A percentile compares a stretch with the other conserved stretches of the same genome.
These are phyloP conservation scores for Aspergillus pseudoviridinutans DNA, from an alignment of 2,329 filamentous ascomycete genomes.

Conservation along the genomic window DNA sequence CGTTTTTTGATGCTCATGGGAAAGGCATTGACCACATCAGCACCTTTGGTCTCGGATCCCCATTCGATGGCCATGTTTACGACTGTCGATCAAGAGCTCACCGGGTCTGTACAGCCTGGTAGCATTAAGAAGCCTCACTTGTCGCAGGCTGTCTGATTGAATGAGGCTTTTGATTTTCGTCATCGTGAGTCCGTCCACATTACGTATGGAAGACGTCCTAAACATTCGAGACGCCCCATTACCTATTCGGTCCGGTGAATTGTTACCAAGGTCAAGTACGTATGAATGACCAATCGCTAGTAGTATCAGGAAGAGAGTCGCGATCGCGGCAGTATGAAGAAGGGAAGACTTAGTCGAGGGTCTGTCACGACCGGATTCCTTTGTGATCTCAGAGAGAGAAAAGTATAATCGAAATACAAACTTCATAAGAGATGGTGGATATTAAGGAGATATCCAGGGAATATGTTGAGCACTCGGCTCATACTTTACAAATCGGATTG, in stretches of 20 bases:
- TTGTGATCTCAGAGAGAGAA: neutral
- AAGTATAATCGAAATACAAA: neutral
- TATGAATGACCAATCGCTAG: neutral
- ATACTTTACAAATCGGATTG: neutral
- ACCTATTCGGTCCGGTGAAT: neutral
- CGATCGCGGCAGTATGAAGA: too few relatives aligned
- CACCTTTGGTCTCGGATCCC: conserved; percentile 23
- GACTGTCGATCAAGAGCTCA: neutral
- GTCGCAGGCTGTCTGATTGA: neutral
- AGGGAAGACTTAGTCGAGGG: too few relatives aligned
- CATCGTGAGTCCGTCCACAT: conserved; percentile 9
- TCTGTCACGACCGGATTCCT: neutral
- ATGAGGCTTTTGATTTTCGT: conserved; percentile 2
- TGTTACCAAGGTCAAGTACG: neutral
- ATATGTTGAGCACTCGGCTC: neutral
- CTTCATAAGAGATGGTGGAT: neutral
- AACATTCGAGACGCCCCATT: neutral
- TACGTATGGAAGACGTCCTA: conserved; percentile 1
- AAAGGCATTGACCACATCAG: conserved; percentile 27
- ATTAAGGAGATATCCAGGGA: neutral
- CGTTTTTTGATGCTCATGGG: conserved; percentile 25
- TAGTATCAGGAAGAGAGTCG: neutral
- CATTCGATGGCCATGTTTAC: neutral
- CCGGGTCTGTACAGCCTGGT: neutral
- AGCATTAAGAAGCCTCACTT: neutral